phyloP scores from a whole-genome alignment of 306 rosid genomes.

The Cicer pinnatifidum region DNA sequence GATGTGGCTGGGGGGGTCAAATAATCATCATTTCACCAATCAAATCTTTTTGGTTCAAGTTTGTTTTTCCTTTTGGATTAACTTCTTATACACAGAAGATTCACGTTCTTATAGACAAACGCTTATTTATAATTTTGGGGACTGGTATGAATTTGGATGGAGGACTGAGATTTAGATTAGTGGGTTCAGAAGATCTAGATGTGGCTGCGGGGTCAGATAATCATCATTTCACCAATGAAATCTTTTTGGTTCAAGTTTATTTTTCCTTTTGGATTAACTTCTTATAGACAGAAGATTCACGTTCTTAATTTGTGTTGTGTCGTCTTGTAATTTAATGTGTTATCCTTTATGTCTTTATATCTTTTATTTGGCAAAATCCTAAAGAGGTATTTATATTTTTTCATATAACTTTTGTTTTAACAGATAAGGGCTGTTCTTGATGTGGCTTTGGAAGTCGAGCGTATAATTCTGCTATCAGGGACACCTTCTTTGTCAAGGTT shows the following conservation, averaged over 20 bases:
- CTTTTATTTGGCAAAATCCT: slow-evolving; percentile 18
- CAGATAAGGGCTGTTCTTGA: slow-evolving; percentile 90
- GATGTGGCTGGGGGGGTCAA: slow-evolving; percentile 4
- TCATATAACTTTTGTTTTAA: slow-evolving; percentile 39
- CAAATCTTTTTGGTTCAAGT: slow-evolving; percentile 17
- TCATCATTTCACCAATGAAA: slow-evolving; percentile 4
- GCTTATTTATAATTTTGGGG: slow-evolving; percentile 22
- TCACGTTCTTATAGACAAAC: slow-evolving; percentile 25
- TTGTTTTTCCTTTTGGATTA: slow-evolving; percentile 27
- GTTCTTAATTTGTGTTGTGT: slow-evolving; percentile 10
- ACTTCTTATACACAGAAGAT: slow-evolving; percentile 14
- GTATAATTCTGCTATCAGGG: slow-evolving; percentile 83
- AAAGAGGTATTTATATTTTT: slow-evolving; percentile 20
- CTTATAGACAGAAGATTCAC: slow-evolving; percentile 20
- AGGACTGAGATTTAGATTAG: slow-evolving; percentile 20
- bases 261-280: slow-evolving; percentile 26
- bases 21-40: slow-evolving; percentile 7
- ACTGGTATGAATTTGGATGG: slow-evolving; percentile 30
- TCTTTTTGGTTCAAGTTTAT: slow-evolving; percentile 21
- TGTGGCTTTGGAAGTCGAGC: slow-evolving; percentile 74
- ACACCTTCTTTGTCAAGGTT: slow-evolving; percentile 97
- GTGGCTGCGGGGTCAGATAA: slow-evolving; percentile 5
- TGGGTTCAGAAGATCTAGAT: slow-evolving; percentile 5
- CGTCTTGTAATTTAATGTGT: slow-evolving; percentile 17
- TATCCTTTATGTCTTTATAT: neutral